Evolutionary conservation across 768 basidiomycete species (phyloP), one percentile per base, ranked within the genome.

Genomic region (Rhizopogon vinicolor): DNA sequence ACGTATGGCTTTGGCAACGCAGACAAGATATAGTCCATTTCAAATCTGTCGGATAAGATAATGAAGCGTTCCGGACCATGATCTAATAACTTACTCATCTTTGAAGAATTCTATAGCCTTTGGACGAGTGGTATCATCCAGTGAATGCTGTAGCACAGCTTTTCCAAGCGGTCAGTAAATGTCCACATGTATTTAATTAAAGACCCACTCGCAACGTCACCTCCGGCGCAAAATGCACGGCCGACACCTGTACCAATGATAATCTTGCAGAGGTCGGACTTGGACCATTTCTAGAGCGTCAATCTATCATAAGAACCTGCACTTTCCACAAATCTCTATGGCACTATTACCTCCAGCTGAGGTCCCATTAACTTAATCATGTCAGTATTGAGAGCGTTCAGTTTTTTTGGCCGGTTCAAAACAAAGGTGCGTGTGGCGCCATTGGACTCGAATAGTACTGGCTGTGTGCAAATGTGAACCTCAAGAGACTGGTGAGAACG

Each of bases 211-310:
- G 83, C 86, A 55, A 99, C 90, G 71, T 99, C 97, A 43, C 97
- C 97, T 13, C 97, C 97, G 6, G 91, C 88, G 64, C 94, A 98
- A 68, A 98, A 98, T 12, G 88, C 91, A 56, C 84, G 78, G 3
- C 86, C 88, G 12, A 71, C 69, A 22, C 89, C 90, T 33, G 81
- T 79, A 35, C 87, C 89, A 39, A 92, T 79, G 56, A 97, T 82
- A 29, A 87, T 78, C 54, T 81, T 80, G 61, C 85, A 85, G 7
- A 91, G 78, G 49, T 86, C 80, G 29, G 90, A 85, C 37, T 78
- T 72, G 57, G 81, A 78, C 89, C 91, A 93, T 76, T 84, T 82
- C 91, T 93, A 58, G 48, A 49, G 5, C 22, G 58, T 25, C 7
- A 44, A 25, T 44, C 39, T 29, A 59, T 53, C 57, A 58, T 25